A percentile compares a stretch with the other conserved stretches of the same genome.
phyloP scores from a whole-genome alignment of 257 asterid species.

The Solanum dulcamara region DNA sequence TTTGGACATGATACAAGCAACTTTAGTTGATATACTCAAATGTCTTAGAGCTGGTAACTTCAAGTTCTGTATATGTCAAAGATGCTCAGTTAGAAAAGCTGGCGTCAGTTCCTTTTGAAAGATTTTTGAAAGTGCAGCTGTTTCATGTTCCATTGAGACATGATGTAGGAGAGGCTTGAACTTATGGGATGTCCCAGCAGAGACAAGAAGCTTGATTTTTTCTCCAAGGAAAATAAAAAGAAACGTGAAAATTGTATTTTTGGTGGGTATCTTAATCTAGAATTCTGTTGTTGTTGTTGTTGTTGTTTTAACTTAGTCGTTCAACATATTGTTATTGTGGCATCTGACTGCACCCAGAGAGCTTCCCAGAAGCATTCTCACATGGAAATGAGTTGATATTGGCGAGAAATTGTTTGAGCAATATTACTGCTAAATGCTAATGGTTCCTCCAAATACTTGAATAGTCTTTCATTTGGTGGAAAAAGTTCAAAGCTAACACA shows the following conservation, averaged over 20 bases:
- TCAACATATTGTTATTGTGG: background rate
- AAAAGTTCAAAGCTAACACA: no score
- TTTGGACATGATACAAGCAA: background rate
- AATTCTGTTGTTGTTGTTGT: background rate
- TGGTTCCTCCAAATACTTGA: background rate
- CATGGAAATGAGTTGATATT: background rate
- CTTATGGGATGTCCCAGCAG: background rate
- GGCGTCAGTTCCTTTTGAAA: background rate
- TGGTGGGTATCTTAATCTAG: background rate
- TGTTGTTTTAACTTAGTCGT: background rate
- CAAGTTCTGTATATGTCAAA: background rate
- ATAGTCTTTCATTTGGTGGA: background rate
- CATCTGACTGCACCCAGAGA: background rate
- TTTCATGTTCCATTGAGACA: background rate
- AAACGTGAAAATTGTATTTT: background rate
- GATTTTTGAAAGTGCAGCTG: background rate
- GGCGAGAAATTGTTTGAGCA: background rate
- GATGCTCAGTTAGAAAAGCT: background rate
- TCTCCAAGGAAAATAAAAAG: background rate
- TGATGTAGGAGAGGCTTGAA: background rate
- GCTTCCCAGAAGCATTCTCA: background rate
- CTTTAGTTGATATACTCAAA: background rate
- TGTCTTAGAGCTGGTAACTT: background rate
- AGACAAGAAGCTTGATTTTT: background rate
- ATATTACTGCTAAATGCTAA: background rate